Evolutionary conservation across 441 rosid genomes (phyloP).

Genomic region (Pelargonium citronellum): DNA sequence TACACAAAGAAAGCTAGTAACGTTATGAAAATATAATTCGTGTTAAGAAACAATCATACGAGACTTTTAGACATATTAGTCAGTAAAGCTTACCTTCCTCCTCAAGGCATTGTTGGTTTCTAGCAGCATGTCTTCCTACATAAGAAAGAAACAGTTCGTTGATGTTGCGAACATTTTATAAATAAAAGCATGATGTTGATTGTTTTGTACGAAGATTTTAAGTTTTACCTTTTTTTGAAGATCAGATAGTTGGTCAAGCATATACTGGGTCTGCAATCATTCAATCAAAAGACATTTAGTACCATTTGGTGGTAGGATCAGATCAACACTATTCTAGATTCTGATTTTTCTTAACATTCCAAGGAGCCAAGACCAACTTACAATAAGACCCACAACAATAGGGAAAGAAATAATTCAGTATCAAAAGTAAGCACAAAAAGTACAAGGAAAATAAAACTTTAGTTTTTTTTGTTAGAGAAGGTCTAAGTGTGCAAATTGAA

Average conservation of each 20-base stretch:
- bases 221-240: constrained; percentile 18
- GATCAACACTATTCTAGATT: too few relatives aligned
- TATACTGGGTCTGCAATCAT: constrained; percentile 16
- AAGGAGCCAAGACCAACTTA: neutral
- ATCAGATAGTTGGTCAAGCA: constrained; percentile 23
- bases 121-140: constrained; percentile 20
- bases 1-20: neutral
- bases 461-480: too few relatives aligned
- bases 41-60: too few relatives aligned
- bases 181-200: neutral
- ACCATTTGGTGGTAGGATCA: neutral
- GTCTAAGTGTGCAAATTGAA: too few relatives aligned
- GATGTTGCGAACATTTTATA: neutral
- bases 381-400: neutral
- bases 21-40: too few relatives aligned
- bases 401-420: too few relatives aligned
- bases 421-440: too few relatives aligned
- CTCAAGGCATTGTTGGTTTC: constrained; percentile 18
- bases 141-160: neutral
- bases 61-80: too few relatives aligned
- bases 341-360: too few relatives aligned
- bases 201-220: neutral
- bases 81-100: constrained; percentile 20
- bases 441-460: too few relatives aligned
- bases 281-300: neutral